Evolutionary conservation across 805 yeast genomes (phyloP), one percentile per base, ranked within the genome.

Genomic region (Saccharomycopsis vini): DNA sequence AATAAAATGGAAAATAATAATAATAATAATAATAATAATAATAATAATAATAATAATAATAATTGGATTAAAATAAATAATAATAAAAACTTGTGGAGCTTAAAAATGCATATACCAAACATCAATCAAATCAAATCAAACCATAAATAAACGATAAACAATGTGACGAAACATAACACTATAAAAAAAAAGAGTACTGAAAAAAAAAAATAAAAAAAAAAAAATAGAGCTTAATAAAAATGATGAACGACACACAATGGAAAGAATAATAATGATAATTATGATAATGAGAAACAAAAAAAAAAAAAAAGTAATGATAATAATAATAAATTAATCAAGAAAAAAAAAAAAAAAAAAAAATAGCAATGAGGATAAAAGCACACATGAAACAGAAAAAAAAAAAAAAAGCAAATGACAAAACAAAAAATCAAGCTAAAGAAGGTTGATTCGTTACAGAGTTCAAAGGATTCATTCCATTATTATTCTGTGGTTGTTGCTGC

Each of bases 401-500:
- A 31, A 26, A 23, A 33, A 33, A 33, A 21, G 12, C 10, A 20
- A 39, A 16, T 21, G 29, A 38, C 9, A 30, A 30, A 39, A 3
- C 5, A 29, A 4, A 15, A 22, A 22, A 16, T 39, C 18, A 36
- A 28, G 37, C 30, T 26, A 19, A 43, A 5, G 23, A 31, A 19
- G 36, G 16, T 32, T 37, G 36, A 18, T 31, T 36, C n/a, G 30
- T 10, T 19, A 31, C 16, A 16, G 36, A 19, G 21, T 12, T 39
- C 32, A 40, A 34, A 34, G 34, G 13, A 16, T 6, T 30, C 24
- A 16, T 18, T 13, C n/a, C 15, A 21, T 20, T 15, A 30, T 16
- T 13, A 16, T 33, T 23, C 20, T 33, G 37, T 23, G 34, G 20
- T 21, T 40, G 44, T 19, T 40, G 43, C 23, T 40, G 44, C 28